Conservation (phyloP, 108 stramenopile genomes). For the Stephanodiscus minutulus region DNA sequence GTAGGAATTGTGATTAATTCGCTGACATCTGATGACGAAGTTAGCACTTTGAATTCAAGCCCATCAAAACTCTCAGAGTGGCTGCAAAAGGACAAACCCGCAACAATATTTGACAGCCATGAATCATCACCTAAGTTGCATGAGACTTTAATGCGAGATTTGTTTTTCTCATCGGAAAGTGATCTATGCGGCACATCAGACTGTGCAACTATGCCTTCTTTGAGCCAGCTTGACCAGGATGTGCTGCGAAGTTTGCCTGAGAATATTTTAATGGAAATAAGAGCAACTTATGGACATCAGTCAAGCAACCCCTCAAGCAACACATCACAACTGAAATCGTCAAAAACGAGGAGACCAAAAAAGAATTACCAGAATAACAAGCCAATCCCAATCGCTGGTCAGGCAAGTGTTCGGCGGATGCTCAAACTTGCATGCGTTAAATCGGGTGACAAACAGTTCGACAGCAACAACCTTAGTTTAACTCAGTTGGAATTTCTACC, state of each 20-base stretch:
- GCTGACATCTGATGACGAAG: conserved; percentile 48
- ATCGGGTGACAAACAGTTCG: conserved; percentile 52
- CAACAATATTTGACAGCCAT: background rate
- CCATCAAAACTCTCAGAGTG: conserved; percentile 32
- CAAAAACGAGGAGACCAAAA: conserved; percentile 13
- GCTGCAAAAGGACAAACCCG: conserved; percentile 20
- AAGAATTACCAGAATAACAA: conserved; percentile 17
- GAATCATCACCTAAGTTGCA: background rate
- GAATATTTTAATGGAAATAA: conserved; percentile 40
- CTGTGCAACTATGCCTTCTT: conserved; percentile 19
- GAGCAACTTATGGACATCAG: conserved; percentile 18
- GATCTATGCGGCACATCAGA: background rate
- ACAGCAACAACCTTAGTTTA: conserved; percentile 45
- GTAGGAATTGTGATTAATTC: conserved; percentile 83
- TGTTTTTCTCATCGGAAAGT: background rate
- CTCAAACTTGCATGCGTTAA: conserved; percentile 69
- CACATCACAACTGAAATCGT: conserved; percentile 1
- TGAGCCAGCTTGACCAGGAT: conserved; percentile 50
- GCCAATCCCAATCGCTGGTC: conserved; percentile 32
- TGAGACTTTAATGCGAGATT: conserved; percentile 1
- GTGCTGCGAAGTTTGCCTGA: conserved; percentile 43
- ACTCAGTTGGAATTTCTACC: conserved; percentile 66
- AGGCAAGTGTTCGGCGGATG: conserved; percentile 73
- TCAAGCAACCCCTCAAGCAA: conserved; percentile 1
- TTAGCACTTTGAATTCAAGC: conserved; percentile 6